Evolutionary conservation across 1,284 basidiomycete species (phyloP).

Genomic region (Sanghuangporus weigelae): DNA sequence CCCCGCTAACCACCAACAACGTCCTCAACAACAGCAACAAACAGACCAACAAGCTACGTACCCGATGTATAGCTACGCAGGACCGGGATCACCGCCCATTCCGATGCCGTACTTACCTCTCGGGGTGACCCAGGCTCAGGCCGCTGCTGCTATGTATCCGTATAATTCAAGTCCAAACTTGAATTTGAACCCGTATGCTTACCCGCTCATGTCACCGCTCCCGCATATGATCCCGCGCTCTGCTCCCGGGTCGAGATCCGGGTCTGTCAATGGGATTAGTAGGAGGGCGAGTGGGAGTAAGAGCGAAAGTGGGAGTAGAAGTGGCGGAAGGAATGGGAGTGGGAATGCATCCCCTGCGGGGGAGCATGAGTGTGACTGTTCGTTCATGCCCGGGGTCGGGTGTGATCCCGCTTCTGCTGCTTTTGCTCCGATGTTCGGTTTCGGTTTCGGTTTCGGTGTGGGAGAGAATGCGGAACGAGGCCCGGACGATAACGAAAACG

Average conservation of each 20-base stretch:
- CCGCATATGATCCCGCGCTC: constrained; percentile 9
- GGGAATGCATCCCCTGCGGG: not conserved
- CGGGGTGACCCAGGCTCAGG: too few species aligned
- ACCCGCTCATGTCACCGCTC: not conserved
- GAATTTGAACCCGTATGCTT: not conserved
- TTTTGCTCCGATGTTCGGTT: not conserved
- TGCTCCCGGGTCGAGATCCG: not conserved
- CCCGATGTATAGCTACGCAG: too few species aligned
- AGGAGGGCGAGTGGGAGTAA: not conserved
- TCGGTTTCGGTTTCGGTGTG: not conserved
- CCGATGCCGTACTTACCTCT: too few species aligned
- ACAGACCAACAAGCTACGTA: too few species aligned
- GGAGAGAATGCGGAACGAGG: not conserved
- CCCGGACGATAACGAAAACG: not conserved
- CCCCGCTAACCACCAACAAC: not conserved
- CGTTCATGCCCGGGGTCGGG: not conserved
- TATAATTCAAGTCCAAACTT: not conserved
- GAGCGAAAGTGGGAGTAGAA: not conserved
- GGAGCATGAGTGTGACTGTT: not conserved
- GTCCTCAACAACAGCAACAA: not conserved
- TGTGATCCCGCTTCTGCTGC: not conserved
- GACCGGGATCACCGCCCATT: too few species aligned
- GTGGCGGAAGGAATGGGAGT: not conserved
- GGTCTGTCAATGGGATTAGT: not conserved
- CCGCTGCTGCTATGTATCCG: not conserved